Evolutionary conservation across 176 grass and related monocot genomes (phyloP), one percentile per base, ranked within the genome.

Genomic region (Alopecurus myosuroides): DNA sequence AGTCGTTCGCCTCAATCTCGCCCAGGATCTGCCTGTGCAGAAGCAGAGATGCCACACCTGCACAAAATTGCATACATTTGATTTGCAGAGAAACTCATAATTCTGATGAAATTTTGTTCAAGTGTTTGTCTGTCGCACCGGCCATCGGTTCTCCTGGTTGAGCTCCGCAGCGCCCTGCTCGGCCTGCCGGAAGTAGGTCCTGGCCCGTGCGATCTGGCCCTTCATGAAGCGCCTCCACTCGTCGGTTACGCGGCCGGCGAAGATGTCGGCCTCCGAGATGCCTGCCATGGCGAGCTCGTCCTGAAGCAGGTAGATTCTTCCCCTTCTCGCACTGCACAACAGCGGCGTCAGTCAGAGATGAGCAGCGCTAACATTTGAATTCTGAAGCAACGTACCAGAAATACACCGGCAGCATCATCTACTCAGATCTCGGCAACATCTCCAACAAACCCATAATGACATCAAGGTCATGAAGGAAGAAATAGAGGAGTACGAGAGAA

Each of bases 91-190:
- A n/a, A n/a, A n/a, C n/a, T n/a, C n/a, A n/a, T n/a, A n/a, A n/a
- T n/a, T n/a, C n/a, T n/a, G n/a, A n/a, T n/a, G n/a, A n/a, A n/a
- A n/a, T n/a, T 89, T 95, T 23, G 87, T 92, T n/a, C 89, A 98
- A 98, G 80, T 92, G n/a, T n/a, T n/a, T 92, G 77, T 95, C 74
- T 65, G 31, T 34, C 77, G 82, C 66, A 98, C 95, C 67, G 89
- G 93, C 95, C 95, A 98, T 75, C 95, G 42, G 84, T 93, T 98
- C 77, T 94, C 95, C 89, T 88, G 93, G 49, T 79, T 93, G 80
- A 98, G 91, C 74, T 95, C 90, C 22, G 87, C 83, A 2, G 94
- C 91, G 60, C 74, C 95, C 46, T 86, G 87, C 71, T 98, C 95
- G 0, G 93, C 95, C 65, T 95, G 80, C 20, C 57, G 41, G 70